Base-by-base conservation (phyloP, 768 basidiomycete genomes). In the Lentinus tigrinus region DNA sequence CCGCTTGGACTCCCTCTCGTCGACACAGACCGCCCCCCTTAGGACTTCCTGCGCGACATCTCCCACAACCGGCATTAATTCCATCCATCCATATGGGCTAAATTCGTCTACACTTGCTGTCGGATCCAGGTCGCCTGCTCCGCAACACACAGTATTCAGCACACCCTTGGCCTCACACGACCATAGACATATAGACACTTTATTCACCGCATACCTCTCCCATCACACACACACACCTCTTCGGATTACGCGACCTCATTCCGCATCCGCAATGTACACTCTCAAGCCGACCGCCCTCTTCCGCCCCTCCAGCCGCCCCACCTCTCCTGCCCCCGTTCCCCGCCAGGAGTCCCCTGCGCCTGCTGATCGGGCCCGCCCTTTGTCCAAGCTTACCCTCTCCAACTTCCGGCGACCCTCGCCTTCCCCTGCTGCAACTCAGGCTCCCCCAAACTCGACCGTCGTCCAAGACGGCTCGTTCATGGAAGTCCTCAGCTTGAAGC, bases 381-480 rank as follows among this genome's bases (percentile, higher is more conserved):
- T 81, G 47, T 81, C 81, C 60, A 87, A 82, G 67, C 72, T 87
- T 39, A 81, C 86, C 21, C 73, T 88, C 63, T 79, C 78, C 61
- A 80, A 72, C 63, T 85, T 89, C 69, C 78, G 82, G 60, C 81
- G 82, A 34, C 75, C 82, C 10, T 77, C 86, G 2, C 78, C 83
- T 14, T 76, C 84, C 14, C 55, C 67, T 28, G 72, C 78, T 3
- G 62, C n/a, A n/a, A n/a, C 74, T 0, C 66, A 65, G 47, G 67
- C 77, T 3, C 63, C 73, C 13, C 75, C 58, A 3, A 43, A 58
- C 37, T 36, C 47, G 11, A 76, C 82, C 8, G 79, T 86, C 31
- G 73, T 87, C 28, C 90, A 90, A 63, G 90, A 92, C 70, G 88
- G 87, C 55, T 89, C 89, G 13, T 93, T 91, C 72, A 77, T 92